Evolutionary conservation across 2,329 filamentous ascomycete species (phyloP).

Genomic region (Apiospora malaysiana): DNA sequence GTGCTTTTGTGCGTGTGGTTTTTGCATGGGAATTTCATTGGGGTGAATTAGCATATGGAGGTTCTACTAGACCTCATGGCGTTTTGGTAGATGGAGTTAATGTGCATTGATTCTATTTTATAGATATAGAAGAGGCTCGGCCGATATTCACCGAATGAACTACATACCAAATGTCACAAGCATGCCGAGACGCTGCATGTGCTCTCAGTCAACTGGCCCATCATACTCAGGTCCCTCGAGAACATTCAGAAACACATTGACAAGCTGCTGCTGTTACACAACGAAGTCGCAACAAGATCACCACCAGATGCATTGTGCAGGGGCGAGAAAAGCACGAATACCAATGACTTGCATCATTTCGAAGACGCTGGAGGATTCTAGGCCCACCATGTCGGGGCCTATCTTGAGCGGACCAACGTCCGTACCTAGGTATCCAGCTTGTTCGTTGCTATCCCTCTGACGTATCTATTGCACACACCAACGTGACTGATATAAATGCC

Average conservation of each 20-base stretch:
- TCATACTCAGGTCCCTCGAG: not conserved
- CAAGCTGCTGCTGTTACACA: not conserved
- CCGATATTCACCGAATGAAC: not conserved
- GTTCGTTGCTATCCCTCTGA: not conserved
- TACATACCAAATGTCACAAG: not conserved
- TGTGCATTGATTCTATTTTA: not conserved
- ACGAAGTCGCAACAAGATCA: not conserved
- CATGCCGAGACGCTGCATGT: not conserved
- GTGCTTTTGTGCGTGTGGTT: not conserved
- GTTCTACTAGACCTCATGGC: not conserved
- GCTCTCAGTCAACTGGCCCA: not conserved
- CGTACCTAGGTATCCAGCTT: not conserved
- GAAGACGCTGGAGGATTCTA: not conserved
- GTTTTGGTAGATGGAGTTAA: slow-evolving; percentile 4
- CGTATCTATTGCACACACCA: not conserved
- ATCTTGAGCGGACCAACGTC: not conserved
- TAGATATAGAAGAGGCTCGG: not conserved
- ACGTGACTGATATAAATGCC: not conserved
- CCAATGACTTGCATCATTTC: not conserved
- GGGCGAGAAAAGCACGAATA: not conserved
- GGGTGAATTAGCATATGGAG: not conserved
- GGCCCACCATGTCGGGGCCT: not conserved
- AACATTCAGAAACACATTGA: not conserved
- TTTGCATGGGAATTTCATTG: not conserved
- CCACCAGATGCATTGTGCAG: not conserved